Base-by-base conservation (phyloP, 2,329 filamentous ascomycete genomes). In the Fusarium miscanthi region DNA sequence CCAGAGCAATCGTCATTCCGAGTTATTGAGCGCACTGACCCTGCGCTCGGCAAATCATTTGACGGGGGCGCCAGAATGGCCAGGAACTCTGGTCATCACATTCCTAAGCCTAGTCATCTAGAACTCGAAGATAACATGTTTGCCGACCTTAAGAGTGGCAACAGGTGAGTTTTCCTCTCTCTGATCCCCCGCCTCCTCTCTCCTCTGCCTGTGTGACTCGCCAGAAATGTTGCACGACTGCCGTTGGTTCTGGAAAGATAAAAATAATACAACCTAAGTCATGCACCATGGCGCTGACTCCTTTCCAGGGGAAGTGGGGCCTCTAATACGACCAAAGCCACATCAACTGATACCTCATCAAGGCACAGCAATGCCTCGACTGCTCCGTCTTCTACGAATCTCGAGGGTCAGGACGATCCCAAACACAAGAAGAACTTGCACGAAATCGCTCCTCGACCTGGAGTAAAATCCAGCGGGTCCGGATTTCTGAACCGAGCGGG, bases 311-410 rank as follows among this genome's bases (percentile, higher is more conserved):
- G 86, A 79, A 90, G 88, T 81, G 87, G 87, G 74, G 86, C 88
- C 46, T 90, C 88, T 75, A 90, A 89, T 79, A 89, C 87, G 41
- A 90, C 88, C 66, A 88, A 90, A 80, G 87, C 87, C 66, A 85
- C 85, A 56, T 89, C 87, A 59, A 87, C 86, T 72, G 88, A 90
- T 79, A 88, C 87, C 74, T 90, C 88, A 38, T 90, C 88, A 54
- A 86, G 88, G 76, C 87, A 90, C 78, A 90, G 88, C 79, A 89
- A 89, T 80, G 86, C 85, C 58, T 90, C 88, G n/a, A 90, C 88
- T 41, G 84, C 88, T 40, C 87, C 88, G 17, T 90, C 88, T 6
- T 90, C 88, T 7, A 85, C 87, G 57, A 88, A 83, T 53, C 70
- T 80, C 38, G 73, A 70, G 42, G 70, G 74, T 30, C 71, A 76